Base-by-base conservation (phyloP, 306 rosid genomes). In the Rosa persica region DNA sequence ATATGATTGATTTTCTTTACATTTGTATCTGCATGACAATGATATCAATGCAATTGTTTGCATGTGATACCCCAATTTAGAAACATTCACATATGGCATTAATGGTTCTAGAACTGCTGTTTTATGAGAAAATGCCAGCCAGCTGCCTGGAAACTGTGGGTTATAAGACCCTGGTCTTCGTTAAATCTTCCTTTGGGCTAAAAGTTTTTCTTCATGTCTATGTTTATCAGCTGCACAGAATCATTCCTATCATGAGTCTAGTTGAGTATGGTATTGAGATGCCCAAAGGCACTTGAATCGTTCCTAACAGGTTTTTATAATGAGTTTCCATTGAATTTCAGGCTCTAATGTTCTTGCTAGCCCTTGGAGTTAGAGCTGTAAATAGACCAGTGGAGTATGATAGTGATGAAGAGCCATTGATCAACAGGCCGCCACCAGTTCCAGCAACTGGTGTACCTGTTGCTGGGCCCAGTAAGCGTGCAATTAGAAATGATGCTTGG, bases 331-430 rank as follows among this genome's bases (percentile, higher is more conserved):
- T 75, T 81, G 75, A 61, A 70, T 89, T 84, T 76, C 90, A 96
- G 99, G 99, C 90, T 57, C 86, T 96, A 76, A 89, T 94, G 68
- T 94, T 94, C 96, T 80, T 94, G 87, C 81, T 96, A 76, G 91
- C 98, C 39, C 94, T 96, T 47, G 68, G 90, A 66, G 98, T 93
- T 74, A 90, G 93, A 85, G 93, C 98, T 30, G 89, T 93, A 69
- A 93, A 90, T 85, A 89, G 77, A 83, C 94, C 96, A 44, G 83
- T 68, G 42, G 96, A 93, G 10, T 91, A 91, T 71, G 99, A 96
- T 86, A 96, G 99, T 79, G 98, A 96, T 77, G 99, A 96, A 61
- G 99, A 96, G 87, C 99, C 99, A 19, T 80, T 96, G 84, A 84
- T 96, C 74, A 89, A 52, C 83, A 93, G 98, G 89, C 84, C 90